These are phyloP conservation scores for Pilaira anomala DNA, from an alignment of 192 early-diverging fungal genomes.

Conservation along the genomic window DNA sequence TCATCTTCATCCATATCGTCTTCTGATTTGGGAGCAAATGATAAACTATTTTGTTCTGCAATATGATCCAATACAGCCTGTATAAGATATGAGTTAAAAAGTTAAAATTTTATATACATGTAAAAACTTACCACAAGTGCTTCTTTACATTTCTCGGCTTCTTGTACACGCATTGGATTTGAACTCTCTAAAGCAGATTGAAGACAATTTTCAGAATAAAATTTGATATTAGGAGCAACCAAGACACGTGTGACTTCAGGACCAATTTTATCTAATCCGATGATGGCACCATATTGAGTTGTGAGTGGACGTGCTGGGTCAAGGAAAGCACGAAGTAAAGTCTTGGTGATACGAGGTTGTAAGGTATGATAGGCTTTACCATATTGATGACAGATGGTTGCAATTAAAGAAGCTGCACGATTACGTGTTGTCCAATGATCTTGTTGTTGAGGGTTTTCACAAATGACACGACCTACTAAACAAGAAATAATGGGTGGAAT, in stretches of 20 bases:
- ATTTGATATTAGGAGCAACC: conserved; percentile 72
- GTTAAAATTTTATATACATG: background rate
- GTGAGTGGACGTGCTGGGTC: conserved; percentile 79
- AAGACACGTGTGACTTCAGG: conserved; percentile 73
- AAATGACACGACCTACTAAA: conserved; percentile 81
- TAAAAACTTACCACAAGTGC: conserved; percentile 45
- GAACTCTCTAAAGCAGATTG: conserved; percentile 27
- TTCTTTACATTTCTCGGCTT: conserved; percentile 44
- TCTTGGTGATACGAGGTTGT: conserved; percentile 85
- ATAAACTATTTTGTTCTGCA: background rate
- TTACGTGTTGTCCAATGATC: conserved; percentile 85
- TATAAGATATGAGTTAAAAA: background rate
- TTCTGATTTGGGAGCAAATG: conserved; percentile 6
- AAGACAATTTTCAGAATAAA: conserved; percentile 50
- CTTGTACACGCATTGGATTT: conserved; percentile 23
- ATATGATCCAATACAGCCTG: conserved; percentile 18
- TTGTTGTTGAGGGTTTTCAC: conserved; percentile 58
- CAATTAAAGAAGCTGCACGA: conserved; percentile 68
- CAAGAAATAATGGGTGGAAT: conserved; percentile 93
- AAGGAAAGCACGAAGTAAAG: conserved; percentile 84
- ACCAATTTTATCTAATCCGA: conserved; percentile 74
- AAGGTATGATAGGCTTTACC: conserved; percentile 81
- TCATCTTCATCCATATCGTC: conserved; percentile 17
- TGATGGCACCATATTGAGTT: conserved; percentile 88
- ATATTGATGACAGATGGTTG: conserved; percentile 73